Percentiles rank a stretch among this genome's conserved stretches.
Evolutionary conservation across 2,329 filamentous ascomycete genomes (phyloP).

Genomic region (Ramularia endophylla): DNA sequence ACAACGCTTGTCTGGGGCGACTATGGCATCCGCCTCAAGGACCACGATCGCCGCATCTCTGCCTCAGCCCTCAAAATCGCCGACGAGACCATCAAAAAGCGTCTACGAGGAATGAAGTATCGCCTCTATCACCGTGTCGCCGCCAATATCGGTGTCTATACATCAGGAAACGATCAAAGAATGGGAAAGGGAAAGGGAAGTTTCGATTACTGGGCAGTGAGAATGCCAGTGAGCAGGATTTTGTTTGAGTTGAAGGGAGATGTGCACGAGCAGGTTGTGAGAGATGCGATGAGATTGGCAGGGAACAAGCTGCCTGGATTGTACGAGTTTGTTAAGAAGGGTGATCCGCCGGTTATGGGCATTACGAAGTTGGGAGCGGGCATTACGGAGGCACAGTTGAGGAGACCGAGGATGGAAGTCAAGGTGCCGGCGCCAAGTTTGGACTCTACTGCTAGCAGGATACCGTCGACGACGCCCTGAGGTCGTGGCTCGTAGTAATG

Average conservation of each 20-base stretch:
- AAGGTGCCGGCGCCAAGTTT: slow-evolving; percentile 23
- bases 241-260: slow-evolving; percentile 89
- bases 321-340: slow-evolving; percentile 93
- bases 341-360: slow-evolving; percentile 82
- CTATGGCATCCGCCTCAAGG: slow-evolving; percentile 87
- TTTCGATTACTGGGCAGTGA: slow-evolving; percentile 93
- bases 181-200: slow-evolving; percentile 99
- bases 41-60: slow-evolving; percentile 87
- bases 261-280: slow-evolving; percentile 88
- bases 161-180: slow-evolving; percentile 91
- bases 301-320: slow-evolving; percentile 88
- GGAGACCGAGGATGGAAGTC: slow-evolving; percentile 53
- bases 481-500: neutral
- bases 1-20: slow-evolving; percentile 97
- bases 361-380: slow-evolving; percentile 82
- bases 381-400: slow-evolving; percentile 75
- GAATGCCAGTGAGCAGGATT: slow-evolving; percentile 84
- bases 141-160: slow-evolving; percentile 92
- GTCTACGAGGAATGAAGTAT: slow-evolving; percentile 86
- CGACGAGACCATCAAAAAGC: slow-evolving; percentile 85
- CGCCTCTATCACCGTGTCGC: slow-evolving; percentile 84
- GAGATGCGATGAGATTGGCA: slow-evolving; percentile 88
- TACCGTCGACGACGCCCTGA: slow-evolving; percentile 21
- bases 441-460: slow-evolving; percentile 22
- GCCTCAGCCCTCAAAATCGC: slow-evolving; percentile 82